Evolutionary conservation across 2,329 filamentous ascomycete genomes (phyloP), one percentile per base, ranked within the genome.

Genomic region (Didymella pomorum): DNA sequence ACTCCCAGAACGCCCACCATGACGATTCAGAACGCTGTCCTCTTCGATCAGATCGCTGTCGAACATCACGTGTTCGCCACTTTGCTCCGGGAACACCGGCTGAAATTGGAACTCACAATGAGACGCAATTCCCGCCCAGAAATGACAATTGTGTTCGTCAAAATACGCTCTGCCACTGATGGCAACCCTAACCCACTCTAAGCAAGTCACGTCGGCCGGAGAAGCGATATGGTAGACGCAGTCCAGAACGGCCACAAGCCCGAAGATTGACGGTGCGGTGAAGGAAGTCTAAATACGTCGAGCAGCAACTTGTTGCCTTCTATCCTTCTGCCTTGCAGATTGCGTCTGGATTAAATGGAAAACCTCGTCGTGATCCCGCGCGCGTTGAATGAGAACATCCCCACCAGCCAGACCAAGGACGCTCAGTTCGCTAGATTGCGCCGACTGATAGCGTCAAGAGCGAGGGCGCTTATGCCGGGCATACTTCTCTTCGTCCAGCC

Each of bases 121-220:
- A 78, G 88, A 88, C 29, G 81, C 80, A 65, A 87, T 81, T 2
- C 79, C 80, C 56, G 85, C 79, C 87, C 87, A 89, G 71, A 88
- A 88, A 60, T 84, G 81, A 2, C 85, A 85, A 66, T 89, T 83
- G 37, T 31, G 41, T 46, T 85, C 80, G 51, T 82, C 84, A 72
- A 89, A 89, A 54, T 82, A 77, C n/a, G 88, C 79, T 37, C 80
- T 80, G 16, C 84, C 85, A 62, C 48, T 48, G 11, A 53, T 23
- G 4, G 33, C 42, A 28, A 88, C 74, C 66, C 89, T 87, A 26
- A 89, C 79, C 60, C 84, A 78, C 26, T 84, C 76, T 26, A 89
- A 73, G 68, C 86, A 87, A 0, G 84, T 87, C 64, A 89, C 72
- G 64, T 89, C 83, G 28, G 89, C 69, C 0, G 86, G 84, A 0